These are phyloP conservation scores for Phlyctochytrium planicorne DNA, from an alignment of 192 early-diverging fungal genomes.

Conservation along the genomic window DNA sequence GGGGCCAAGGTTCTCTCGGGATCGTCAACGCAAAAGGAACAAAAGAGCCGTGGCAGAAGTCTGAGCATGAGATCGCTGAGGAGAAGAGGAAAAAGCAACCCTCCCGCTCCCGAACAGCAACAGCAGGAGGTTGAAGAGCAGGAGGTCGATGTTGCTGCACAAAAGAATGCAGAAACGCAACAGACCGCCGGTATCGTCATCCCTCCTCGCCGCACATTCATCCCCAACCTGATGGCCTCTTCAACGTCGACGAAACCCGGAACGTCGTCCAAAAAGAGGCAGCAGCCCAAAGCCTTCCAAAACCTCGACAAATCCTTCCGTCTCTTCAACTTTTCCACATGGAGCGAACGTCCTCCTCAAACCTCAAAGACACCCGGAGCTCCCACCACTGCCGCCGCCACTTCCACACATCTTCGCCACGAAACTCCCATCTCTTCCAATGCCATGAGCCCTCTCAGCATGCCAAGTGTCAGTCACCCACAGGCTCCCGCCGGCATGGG, in stretches of 20 bases:
- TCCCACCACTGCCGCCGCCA: not conserved
- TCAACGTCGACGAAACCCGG: not conserved
- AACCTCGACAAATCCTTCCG: not conserved
- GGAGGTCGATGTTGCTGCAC: not conserved
- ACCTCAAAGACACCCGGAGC: not conserved
- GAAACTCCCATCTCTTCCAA: not conserved
- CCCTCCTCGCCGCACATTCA: not conserved
- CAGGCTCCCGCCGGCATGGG: not conserved
- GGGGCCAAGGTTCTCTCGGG: too few relatives aligned
- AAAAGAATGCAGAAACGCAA: not conserved
- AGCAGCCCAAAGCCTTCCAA: conserved; percentile 1
- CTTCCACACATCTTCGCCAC: not conserved
- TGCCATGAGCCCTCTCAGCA: not conserved
- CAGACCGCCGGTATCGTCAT: not conserved
- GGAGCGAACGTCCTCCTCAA: not conserved
- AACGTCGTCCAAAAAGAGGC: not conserved
- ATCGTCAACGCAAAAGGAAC: not conserved
- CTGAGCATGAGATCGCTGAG: not conserved
- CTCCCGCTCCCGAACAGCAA: not conserved
- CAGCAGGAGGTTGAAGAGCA: too few relatives aligned
- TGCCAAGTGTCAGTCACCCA: not conserved
- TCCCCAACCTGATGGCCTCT: not conserved
- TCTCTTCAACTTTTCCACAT: not conserved
- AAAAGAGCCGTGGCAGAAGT: not conserved
- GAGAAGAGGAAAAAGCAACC: not conserved